Base-by-base conservation (phyloP, 441 rosid species). In the Isatis lusitanica region DNA sequence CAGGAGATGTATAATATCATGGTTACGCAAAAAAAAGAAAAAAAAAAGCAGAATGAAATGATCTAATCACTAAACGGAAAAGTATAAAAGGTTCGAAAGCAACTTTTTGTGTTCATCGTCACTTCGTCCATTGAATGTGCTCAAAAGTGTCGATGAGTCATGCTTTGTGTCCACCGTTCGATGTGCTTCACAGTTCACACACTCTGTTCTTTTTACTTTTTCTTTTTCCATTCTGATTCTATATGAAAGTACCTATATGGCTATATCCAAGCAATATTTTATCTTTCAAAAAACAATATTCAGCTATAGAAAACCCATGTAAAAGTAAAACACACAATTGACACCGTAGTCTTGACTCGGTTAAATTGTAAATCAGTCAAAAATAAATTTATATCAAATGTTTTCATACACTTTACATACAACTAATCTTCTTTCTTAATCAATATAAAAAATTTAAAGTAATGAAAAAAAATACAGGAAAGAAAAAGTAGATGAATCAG, bases 81-180 rank as follows among this genome's bases (percentile, higher is more conserved):
- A 28, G 50, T 4, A 43, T 31, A 63, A 72, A 62, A 35, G 70
- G 47, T 63, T 36, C 38, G 1, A 74, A 67, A 52, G 42, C 13
- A 61, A 36, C 69, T 52, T 74, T 42, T 9, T 28, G 59, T 52
- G 64, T 43, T 60, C 12, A 60, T 68, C n/a, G 28, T 26, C 28
- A 26, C 28, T 28, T 61, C 51, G 38, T 75, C 64, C 74, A 75
- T 75, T 75, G 74, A 75, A 69, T 44, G 66, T 63, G 74, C 63
- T 35, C 42, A 52, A 74, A 68, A 61, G 74, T 15, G 38, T 44
- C 0, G 17, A 68, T 44, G 63, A 6, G 60, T 75, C 70, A 52
- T 69, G 53, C 13, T 44, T 44, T 43, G 58, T 66, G 30, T 51
- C 68, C 26, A 68, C 64, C 70, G 6, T 12, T 68, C 36, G 53